A percentile compares a stretch with the other conserved stretches of the same genome.
Conservation (phyloP, 2,329 filamentous ascomycete genomes). For the Beauveria australis region DNA sequence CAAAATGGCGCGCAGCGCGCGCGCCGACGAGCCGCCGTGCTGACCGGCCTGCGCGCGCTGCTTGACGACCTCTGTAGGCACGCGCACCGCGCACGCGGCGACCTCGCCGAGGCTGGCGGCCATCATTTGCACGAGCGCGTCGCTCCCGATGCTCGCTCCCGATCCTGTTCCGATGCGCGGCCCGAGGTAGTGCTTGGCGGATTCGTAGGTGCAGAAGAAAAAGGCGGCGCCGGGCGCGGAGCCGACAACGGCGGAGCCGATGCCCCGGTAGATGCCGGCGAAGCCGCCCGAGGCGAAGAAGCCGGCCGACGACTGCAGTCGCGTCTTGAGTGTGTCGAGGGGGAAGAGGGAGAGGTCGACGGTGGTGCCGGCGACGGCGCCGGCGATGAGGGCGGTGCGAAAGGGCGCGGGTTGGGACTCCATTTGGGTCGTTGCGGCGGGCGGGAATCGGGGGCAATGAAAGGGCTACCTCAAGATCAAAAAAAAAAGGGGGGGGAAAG, state of each 20-base stretch:
- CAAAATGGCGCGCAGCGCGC: slow-evolving; percentile 64
- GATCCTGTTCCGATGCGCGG: slow-evolving; percentile 15
- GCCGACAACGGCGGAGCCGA: slow-evolving; percentile 82
- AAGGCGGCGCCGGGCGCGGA: slow-evolving; percentile 90
- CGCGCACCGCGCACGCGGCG: slow-evolving; percentile 82
- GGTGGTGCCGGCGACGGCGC: slow-evolving; percentile 85
- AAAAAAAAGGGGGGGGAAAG: too few relatives aligned
- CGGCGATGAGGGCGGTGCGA: slow-evolving; percentile 62
- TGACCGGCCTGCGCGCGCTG: slow-evolving; percentile 87
- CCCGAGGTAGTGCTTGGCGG: slow-evolving; percentile 51
- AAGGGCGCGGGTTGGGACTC: slow-evolving; percentile 30
- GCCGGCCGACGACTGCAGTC: slow-evolving; percentile 73
- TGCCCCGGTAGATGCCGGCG: slow-evolving; percentile 83
- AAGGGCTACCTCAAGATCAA: too few relatives aligned
- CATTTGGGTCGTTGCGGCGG: too few relatives aligned
- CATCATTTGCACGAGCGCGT: slow-evolving; percentile 61
- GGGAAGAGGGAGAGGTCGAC: slow-evolving; percentile 96
- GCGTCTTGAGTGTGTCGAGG: slow-evolving; percentile 97
- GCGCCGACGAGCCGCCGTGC: slow-evolving; percentile 60
- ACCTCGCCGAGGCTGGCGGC: slow-evolving; percentile 84
- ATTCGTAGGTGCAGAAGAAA: slow-evolving; percentile 95
- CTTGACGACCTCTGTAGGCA: slow-evolving; percentile 93
- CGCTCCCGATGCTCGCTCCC: slow-evolving; percentile 12
- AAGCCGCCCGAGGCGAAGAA: slow-evolving; percentile 83
- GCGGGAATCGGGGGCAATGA: too few relatives aligned